Conservation (phyloP, 177 flowering plant genomes). For the Vitis hybrid region DNA sequence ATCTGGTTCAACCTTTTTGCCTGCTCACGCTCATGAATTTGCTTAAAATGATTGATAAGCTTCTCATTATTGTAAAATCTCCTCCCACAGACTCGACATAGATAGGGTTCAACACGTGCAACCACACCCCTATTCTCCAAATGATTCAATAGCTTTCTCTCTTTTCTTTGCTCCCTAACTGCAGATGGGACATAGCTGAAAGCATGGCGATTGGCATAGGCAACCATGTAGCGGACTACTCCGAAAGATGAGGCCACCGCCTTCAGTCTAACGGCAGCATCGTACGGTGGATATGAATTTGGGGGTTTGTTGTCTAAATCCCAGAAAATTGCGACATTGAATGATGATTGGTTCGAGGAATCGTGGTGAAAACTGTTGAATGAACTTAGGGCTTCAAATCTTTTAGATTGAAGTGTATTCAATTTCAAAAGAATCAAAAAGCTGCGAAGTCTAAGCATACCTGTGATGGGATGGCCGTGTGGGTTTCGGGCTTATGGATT, state of each 20-base stretch:
- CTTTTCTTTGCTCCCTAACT: conserved; percentile 53
- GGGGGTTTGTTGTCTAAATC: conserved; percentile 89
- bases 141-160: conserved; percentile 44
- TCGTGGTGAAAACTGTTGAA: conserved; percentile 1
- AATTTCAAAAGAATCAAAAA: too few species aligned
- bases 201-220: conserved; percentile 75
- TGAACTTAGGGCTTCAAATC: not conserved
- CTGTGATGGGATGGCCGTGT: not conserved
- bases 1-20: conserved; percentile 64
- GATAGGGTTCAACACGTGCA: conserved; percentile 39
- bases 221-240: conserved; percentile 49
- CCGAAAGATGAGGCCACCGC: conserved; percentile 62
- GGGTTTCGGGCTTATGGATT: conserved; percentile 3
- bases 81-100: conserved; percentile 83
- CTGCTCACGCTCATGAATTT: conserved; percentile 79
- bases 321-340: conserved; percentile 76
- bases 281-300: conserved; percentile 56
- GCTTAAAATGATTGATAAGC: conserved; percentile 69
- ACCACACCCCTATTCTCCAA: conserved; percentile 54
- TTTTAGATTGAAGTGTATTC: not conserved
- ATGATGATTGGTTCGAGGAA: too few species aligned
- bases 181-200: conserved; percentile 52
- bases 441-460: too few species aligned
- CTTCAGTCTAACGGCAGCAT: conserved; percentile 65
- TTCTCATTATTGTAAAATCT: conserved; percentile 60